Evolutionary conservation across 176 grass and related monocot genomes (phyloP).

Genomic region (Carex myosuroides): DNA sequence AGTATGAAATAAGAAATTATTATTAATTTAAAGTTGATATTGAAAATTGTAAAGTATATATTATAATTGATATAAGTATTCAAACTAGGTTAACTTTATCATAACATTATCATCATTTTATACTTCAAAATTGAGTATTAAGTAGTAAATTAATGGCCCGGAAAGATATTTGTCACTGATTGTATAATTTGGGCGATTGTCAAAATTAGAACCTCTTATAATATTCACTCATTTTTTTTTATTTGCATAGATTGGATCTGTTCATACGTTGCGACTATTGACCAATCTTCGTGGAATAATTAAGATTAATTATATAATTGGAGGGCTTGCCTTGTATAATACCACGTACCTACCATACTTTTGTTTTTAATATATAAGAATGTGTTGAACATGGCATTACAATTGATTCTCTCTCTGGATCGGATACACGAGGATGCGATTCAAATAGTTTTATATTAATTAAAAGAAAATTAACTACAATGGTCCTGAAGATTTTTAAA

Average conservation of each 20-base stretch:
- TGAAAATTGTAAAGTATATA: too few species aligned
- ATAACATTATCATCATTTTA: too few species aligned
- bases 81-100: too few species aligned
- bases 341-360: neutral
- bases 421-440: neutral
- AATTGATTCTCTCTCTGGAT: neutral
- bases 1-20: too few species aligned
- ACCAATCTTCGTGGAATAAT: neutral
- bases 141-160: too few species aligned
- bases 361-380: neutral
- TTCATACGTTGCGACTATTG: neutral
- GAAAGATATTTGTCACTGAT: too few species aligned
- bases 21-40: too few species aligned
- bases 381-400: neutral
- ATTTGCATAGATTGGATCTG: constrained; percentile 1
- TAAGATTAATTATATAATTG: neutral
- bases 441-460: neutral
- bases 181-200: too few species aligned
- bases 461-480: neutral
- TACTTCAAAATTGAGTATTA: too few species aligned
- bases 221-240: neutral
- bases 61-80: too few species aligned
- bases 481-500: neutral
- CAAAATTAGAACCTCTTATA: too few species aligned
- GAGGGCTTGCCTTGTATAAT: neutral